Evolutionary conservation across 1,139 yeast genomes (phyloP), one percentile per base, ranked within the genome.

Genomic region (Kodamaea ohmeri): DNA sequence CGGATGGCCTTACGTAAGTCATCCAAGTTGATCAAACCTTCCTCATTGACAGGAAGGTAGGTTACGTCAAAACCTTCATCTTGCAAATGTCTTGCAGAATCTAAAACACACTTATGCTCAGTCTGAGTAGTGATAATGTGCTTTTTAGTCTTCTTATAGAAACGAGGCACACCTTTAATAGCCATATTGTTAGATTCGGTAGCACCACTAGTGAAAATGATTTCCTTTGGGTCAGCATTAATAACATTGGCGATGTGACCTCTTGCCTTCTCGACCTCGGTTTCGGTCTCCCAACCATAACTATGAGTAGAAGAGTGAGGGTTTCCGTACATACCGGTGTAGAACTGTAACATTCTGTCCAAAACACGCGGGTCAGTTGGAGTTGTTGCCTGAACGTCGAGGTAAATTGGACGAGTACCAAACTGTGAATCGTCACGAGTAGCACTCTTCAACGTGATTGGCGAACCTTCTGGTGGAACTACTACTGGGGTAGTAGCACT

Each of bases 271-370:
- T 92, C 98, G 25, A 94, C 95, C 44, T 85, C 96, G 51, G 76
- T 78, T 43, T 90, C 97, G 4, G 98, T 86, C 65, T 92, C 99
- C 99, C 99, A 92, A 25, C 99, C 99, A 59, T 92, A 92, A n/a
- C 96, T 78, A 58, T 92, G 97, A 9, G 98, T 94, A 39, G 95
- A 81, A 4, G 97, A 88, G 62, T 92, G 99, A 11, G 98, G 98
- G 61, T 92, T 92, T 41, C 99, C 99, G 57, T 89, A 92, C 42
- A 86, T 73, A 11, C 97, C 97, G 3, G 97, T 90, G 63, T 82
- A 89, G 60, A 84, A 92, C 53, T 80, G 83, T 53, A 94, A 66
- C 98, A 94, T 92, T 51, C 80, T 85, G 60, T 92, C 99, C 52
- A 94, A 67, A 5, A 92, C 99, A 44, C 99, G 75, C 25, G 98